Evolutionary conservation across 148 eudicot species (phyloP), one percentile per base, ranked within the genome.

Genomic region (Fagopyrum esculentum): DNA sequence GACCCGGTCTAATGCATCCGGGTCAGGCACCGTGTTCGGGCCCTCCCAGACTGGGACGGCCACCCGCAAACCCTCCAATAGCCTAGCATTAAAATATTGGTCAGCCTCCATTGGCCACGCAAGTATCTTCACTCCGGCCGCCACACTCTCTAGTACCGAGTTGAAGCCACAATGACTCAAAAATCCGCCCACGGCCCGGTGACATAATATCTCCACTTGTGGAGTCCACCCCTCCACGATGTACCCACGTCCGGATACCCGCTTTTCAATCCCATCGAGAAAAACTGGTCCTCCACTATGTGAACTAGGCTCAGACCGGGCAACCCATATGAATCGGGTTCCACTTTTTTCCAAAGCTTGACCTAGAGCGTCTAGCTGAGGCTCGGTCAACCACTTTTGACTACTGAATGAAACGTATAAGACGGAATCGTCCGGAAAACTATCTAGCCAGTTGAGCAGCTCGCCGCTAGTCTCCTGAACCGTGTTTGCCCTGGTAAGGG

Each of bases 51-150:
- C 76, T 9, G 72, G 77, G 2, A 80, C 75, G 0, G 84, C 90
- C 30, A 60, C 78, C 0, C 81, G 82, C 57, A 45, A 11, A 55
- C 81, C 68, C 4, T 87, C 90, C 69, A 87, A 46, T 44, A 87
- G n/a, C 51, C 70, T 85, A 2, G 86, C 88, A 44, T 85, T 71
- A 2, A 55, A 6, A 50, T 64, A 85, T 13, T 87, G 90, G 76
- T 84, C 91, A 0, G 84, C 83, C 12, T 77, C 82, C 83, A 80
- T 43, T 12, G 88, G 86, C 89, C 91, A 88, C 0, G 80, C 82
- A 52, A 88, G 54, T 75, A 85, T 72, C 74, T 69, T 54, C 16
- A 84, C 84, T 19, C 91, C 89, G 0, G 82, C 87, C 0, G 49
- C 76, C 3, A 87, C 26, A 0, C 84, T 81, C 72, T 87, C 90